Base-by-base conservation (phyloP, 371 early-diverging fungal genomes). In the Batrachochytrium dendrobatidis region DNA sequence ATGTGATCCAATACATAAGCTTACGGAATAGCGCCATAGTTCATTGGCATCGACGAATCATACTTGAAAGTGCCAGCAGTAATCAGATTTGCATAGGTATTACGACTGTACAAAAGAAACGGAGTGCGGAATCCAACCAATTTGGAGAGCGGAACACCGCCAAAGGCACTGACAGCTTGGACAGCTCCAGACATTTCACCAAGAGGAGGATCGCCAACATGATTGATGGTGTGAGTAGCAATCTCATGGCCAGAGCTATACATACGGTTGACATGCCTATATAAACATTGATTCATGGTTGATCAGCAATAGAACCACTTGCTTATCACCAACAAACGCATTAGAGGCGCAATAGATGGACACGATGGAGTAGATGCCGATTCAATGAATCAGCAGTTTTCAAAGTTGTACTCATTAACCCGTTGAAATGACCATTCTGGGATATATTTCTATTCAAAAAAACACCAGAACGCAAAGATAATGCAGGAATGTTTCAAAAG, bases 51-150 rank as follows among this genome's bases (percentile, higher is more conserved):
- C 44, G 65, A 64, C 18, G 68, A 68, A 55, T 68, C 68, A 33
- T 68, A 68, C 54, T 54, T 18, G 43, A 67, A 63, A 1, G 57
- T 61, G 24, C 58, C 58, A 15, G 56, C 45, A 2, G 53, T n/a
- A n/a, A n/a, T 4, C 18, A 66, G 56, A 44, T 49, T 54, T 15
- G 39, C 50, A 44, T 58, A 65, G 7, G 67, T 62, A 1, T 55
- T 44, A 43, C 49, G 39, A 55, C 35, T 62, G 60, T 56, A 70
- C 31, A 49, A 30, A 35, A 71, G 49, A 62, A 71, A 71, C 6
- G 71, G 71, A 30, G 65, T 60, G n/a, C 71, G 58, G 66, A 71
- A 71, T 22, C 71, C 71, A 8, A 56, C 26, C 25, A 71, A 32
- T 32, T 71, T 53, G 45, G 29, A 45, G 30, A 35, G 43, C 2